Percentiles rank a stretch among this genome's conserved stretches.
phyloP scores from a whole-genome alignment of 176 grass and related monocot genomes.

The Elaeis guineensis region DNA sequence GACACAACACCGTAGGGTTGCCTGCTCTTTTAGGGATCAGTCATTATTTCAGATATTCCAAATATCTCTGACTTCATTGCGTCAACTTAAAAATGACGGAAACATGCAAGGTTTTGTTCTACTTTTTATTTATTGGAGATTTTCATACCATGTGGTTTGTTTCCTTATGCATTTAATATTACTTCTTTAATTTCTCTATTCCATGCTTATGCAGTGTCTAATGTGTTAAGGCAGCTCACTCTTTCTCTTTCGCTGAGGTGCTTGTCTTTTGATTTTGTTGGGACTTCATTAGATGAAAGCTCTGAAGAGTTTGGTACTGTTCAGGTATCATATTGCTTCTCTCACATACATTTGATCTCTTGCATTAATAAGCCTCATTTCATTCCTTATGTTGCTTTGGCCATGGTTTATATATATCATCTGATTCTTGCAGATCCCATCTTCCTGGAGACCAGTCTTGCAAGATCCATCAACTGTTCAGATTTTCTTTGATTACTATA shows the following conservation, averaged over 20 bases:
- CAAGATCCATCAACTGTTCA: constrained; percentile 93
- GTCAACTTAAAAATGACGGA: constrained; percentile 80
- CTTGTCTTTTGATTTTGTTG: constrained; percentile 97
- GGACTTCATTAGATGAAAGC: constrained; percentile 95
- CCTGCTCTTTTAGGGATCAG: constrained; percentile 81
- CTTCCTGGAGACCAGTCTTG: constrained; percentile 81
- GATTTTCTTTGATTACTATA: constrained; percentile 97
- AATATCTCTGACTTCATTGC: constrained; percentile 91
- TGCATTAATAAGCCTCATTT: neutral
- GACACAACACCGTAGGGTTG: constrained; percentile 69
- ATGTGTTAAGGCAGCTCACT: constrained; percentile 56
- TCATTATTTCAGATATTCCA: constrained; percentile 96
- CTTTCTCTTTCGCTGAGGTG: constrained; percentile 89
- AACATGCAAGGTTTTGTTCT: constrained; percentile 46
- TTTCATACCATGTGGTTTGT: neutral
- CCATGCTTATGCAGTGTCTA: constrained; percentile 51
- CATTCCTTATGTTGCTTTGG: neutral
- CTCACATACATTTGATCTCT: neutral
- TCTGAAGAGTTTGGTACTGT: constrained; percentile 99
- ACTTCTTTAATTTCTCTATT: neutral
- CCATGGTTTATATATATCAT: constrained; percentile 8
- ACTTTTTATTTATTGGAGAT: constrained; percentile 10
- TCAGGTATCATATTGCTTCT: constrained; percentile 46
- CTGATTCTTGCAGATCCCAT: constrained; percentile 73
- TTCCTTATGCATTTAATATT: neutral